Conservation (phyloP, 2,329 filamentous ascomycete species). For the Diaporthe helianthi region DNA sequence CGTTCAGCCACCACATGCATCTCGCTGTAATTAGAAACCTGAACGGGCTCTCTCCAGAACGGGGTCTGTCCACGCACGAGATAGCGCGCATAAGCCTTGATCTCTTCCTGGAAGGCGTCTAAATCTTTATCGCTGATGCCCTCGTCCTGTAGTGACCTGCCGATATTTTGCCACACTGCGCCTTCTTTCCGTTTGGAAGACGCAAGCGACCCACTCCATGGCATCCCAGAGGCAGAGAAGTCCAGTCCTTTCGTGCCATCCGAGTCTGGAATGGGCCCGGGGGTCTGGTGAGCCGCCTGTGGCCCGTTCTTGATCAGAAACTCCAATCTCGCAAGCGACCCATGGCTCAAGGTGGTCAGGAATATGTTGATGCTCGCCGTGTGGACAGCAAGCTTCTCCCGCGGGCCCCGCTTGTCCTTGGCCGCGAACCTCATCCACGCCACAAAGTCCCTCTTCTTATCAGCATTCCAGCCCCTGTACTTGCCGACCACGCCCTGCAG, state of each 20-base stretch:
- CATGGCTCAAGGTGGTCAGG: slow-evolving; percentile 6
- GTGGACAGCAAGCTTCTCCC: slow-evolving; percentile 5
- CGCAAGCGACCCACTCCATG: background rate
- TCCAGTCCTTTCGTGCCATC: background rate
- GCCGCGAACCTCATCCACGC: slow-evolving; percentile 19
- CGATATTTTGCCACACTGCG: background rate
- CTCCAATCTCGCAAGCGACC: slow-evolving; percentile 7
- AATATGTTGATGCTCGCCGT: slow-evolving; percentile 20
- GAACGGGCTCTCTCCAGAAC: background rate
- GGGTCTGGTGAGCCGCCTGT: background rate
- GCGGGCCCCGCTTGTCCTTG: slow-evolving; percentile 14
- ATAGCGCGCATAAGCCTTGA: slow-evolving; percentile 18
- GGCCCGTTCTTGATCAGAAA: slow-evolving; percentile 10
- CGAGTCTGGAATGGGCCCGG: background rate
- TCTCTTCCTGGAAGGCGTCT: slow-evolving; percentile 1
- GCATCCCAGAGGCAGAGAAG: background rate
- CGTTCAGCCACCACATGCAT: background rate
- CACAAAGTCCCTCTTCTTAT: slow-evolving; percentile 24
- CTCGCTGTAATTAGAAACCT: background rate
- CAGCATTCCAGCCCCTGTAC: background rate
- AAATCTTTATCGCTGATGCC: background rate
- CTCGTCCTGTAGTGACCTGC: background rate
- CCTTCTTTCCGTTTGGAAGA: background rate
- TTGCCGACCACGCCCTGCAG: background rate
- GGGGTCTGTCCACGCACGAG: background rate